phyloP scores from a whole-genome alignment of 495 filamentous ascomycete genomes.

The Xylaria scruposa region DNA sequence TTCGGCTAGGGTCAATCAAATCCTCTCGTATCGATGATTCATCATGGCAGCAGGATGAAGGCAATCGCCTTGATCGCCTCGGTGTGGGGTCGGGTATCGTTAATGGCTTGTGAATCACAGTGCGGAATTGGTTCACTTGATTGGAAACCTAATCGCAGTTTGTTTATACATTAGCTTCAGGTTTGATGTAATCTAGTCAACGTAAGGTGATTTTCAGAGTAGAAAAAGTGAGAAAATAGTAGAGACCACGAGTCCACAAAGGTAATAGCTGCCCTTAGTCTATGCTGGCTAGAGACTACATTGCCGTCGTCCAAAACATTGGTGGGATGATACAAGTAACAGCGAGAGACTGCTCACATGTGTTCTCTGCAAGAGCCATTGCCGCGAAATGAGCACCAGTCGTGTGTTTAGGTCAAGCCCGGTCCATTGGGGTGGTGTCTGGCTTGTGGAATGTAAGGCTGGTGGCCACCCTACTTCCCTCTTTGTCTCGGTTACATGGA shows the following conservation, averaged over 20 bases:
- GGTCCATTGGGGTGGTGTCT: slow-evolving; percentile 42
- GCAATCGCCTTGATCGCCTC: slow-evolving; percentile 38
- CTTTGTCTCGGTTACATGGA: slow-evolving; percentile 42
- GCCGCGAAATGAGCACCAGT: slow-evolving; percentile 44
- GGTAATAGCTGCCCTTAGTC: not conserved
- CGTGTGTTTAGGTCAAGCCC: slow-evolving; percentile 47
- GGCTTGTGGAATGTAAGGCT: slow-evolving; percentile 38
- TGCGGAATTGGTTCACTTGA: slow-evolving; percentile 7
- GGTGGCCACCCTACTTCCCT: slow-evolving; percentile 34
- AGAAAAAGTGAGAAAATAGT: not conserved
- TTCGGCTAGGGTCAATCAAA: slow-evolving; percentile 26
- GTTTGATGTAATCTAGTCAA: not conserved
- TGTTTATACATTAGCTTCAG: slow-evolving; percentile 35
- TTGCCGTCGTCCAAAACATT: not conserved
- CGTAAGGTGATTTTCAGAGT: not conserved
- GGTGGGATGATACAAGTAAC: slow-evolving; percentile 31
- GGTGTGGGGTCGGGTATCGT: slow-evolving; percentile 35
- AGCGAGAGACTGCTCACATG: slow-evolving; percentile 31
- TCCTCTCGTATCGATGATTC: slow-evolving; percentile 15
- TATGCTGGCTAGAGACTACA: not conserved
- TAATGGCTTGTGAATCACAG: slow-evolving; percentile 26
- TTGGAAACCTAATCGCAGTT: slow-evolving; percentile 33
- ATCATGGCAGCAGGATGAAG: slow-evolving; percentile 22
- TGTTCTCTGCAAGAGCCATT: slow-evolving; percentile 42
- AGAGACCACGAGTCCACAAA: not conserved